Base-by-base conservation (phyloP, 371 early-diverging fungal genomes). In the Coemansia sp. region DNA sequence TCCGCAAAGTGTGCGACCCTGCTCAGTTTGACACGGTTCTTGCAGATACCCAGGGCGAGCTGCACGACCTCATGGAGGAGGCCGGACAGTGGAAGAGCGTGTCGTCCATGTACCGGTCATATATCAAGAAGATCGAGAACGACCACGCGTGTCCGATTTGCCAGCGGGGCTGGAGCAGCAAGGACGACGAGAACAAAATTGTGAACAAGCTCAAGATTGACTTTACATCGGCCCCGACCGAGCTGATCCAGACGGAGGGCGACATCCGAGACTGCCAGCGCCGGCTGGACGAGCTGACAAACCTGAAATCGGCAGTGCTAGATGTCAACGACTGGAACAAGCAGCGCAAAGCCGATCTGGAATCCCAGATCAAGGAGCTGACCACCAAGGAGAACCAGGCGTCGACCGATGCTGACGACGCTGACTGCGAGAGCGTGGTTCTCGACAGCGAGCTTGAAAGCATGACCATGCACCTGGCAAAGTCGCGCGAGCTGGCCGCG, bases 141-240 rank as follows among this genome's bases (percentile, higher is more conserved):
- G 68, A 71, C 16, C 77, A 85, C 30, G 68, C 81, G 39, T 94
- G 94, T 59, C 88, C 92, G 3, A 70, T 93, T 3, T 94, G 94
- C 75, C 71, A 64, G n/a, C 83, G 89, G 14, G 79, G 69, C 0
- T 90, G 88, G 68, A 53, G 59, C 6, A 65, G 72, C 41, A 78
- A 80, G 7, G 57, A 69, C 2, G 86, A 88, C 33, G 75, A 81
- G 12, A 74, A 79, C 12, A 58, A 64, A 5, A 88, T 92, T 61
- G 36, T 84, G 2, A 47, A 62, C 34, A 81, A 76, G 81, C 84
- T 89, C 61, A 63, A 58, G 40, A 34, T 59, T 10, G 63, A 67
- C 57, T 65, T 49, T n/a, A 63, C 63, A 10, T 76, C 68, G 50
- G 81, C 83, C 2, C 86, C 90, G 26, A 76, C 69, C 1, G 81